Evolutionary conservation across 345 rosid species (phyloP).

Genomic region (Melaleuca quinquenervia): DNA sequence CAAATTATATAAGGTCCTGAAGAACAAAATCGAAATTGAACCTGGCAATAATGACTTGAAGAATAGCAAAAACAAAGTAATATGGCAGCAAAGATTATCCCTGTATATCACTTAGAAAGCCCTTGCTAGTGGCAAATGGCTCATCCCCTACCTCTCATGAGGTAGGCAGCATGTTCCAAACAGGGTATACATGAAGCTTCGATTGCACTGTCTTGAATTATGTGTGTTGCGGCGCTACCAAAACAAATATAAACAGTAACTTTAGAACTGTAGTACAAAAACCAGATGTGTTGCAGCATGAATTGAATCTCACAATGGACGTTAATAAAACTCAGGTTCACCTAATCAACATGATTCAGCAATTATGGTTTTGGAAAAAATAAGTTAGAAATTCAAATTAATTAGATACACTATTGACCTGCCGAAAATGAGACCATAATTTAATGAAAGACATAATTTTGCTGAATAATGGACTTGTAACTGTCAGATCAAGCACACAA

Average conservation of each 20-base stretch:
- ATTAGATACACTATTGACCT: neutral
- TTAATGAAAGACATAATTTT: neutral
- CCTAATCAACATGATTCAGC: neutral
- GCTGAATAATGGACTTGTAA: neutral
- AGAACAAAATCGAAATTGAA: neutral
- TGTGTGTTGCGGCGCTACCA: constrained; percentile 24
- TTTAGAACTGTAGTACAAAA: neutral
- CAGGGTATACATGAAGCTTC: constrained; percentile 20
- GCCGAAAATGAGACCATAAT: neutral
- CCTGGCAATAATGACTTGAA: neutral
- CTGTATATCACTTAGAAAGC: neutral
- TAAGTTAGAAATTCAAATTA: neutral
- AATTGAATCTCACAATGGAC: neutral
- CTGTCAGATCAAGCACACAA: neutral
- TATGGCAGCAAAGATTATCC: neutral
- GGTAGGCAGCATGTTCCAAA: constrained; percentile 47
- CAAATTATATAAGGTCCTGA: neutral
- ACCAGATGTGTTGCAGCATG: neutral
- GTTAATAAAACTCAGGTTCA: neutral
- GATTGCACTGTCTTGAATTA: constrained; percentile 24
- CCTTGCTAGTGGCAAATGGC: neutral
- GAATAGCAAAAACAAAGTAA: neutral
- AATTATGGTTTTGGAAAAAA: neutral
- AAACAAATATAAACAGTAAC: constrained; percentile 14
- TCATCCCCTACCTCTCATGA: constrained; percentile 29